phyloP scores from a whole-genome alignment of 441 rosid genomes.

The Eruca vesicaria region DNA sequence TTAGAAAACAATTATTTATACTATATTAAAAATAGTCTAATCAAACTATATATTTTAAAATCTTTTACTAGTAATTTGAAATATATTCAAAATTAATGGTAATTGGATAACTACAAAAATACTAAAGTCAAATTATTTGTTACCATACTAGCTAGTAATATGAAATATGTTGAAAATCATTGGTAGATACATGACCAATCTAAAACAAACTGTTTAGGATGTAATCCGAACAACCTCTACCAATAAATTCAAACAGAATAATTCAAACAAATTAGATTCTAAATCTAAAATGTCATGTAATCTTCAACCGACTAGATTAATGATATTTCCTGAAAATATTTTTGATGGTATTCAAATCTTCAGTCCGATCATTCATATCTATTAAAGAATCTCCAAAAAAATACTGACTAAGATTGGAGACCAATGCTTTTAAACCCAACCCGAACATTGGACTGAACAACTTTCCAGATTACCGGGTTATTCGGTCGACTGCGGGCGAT shows the following conservation, averaged over 20 bases:
- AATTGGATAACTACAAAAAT: neutral
- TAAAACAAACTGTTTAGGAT: too few relatives aligned
- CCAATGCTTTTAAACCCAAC: too few relatives aligned
- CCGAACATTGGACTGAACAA: too few relatives aligned
- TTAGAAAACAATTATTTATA: too few relatives aligned
- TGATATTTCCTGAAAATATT: neutral
- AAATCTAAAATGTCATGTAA: neutral
- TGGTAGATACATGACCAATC: too few relatives aligned
- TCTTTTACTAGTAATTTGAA: neutral
- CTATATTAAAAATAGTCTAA: too few relatives aligned
- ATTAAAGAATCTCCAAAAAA: neutral
- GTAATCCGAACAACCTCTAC: neutral
- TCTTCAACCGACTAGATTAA: neutral
- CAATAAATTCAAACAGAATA: neutral
- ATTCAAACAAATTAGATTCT: neutral
- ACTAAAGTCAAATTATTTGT: neutral
- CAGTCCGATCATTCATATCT: neutral
- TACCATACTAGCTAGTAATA: neutral
- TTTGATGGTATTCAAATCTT: neutral
- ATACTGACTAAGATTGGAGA: neutral
- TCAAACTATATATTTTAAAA: neutral
- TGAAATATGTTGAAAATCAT: neutral
- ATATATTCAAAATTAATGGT: neutral
- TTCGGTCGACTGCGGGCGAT: too few relatives aligned
- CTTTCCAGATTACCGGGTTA: too few relatives aligned